A percentile compares a stretch with the other conserved stretches of the same genome.
phyloP scores from a whole-genome alignment of 2,329 filamentous ascomycete species.

The Aspergillus persii region DNA sequence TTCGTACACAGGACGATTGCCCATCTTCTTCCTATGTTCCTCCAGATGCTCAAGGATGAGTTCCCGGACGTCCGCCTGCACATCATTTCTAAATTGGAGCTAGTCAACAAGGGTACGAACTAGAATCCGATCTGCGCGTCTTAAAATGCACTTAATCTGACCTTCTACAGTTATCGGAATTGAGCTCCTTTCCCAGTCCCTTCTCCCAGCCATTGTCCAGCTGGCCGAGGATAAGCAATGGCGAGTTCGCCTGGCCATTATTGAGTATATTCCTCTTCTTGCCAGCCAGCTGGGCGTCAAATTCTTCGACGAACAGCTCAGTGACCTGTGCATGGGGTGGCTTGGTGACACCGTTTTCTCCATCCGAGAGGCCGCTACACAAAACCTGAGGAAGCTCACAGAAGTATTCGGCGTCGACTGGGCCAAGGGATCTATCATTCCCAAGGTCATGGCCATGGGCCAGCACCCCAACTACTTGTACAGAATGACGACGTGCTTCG shows the following conservation, averaged over 20 bases:
- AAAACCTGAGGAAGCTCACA: constrained; percentile 96
- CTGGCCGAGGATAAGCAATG: constrained; percentile 99
- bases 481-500: constrained; percentile 99
- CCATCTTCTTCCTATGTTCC: constrained; percentile 96
- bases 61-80: constrained; percentile 97
- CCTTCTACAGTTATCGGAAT: constrained; percentile 79
- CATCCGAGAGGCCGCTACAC: constrained; percentile 93
- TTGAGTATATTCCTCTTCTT: constrained; percentile 96
- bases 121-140: neutral
- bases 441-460: constrained; percentile 98
- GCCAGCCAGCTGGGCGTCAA: constrained; percentile 93
- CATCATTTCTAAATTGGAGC: constrained; percentile 99
- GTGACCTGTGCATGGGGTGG: constrained; percentile 96
- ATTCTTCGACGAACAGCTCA: constrained; percentile 98
- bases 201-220: constrained; percentile 95
- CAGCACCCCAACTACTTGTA: constrained; percentile 98
- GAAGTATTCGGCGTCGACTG: constrained; percentile 98
- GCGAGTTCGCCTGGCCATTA: constrained; percentile 95
- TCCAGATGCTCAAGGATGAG: constrained; percentile 99
- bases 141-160: neutral
- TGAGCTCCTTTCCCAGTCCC: constrained; percentile 90
- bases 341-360: constrained; percentile 98
- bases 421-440: constrained; percentile 95
- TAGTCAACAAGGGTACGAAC: constrained; percentile 83
- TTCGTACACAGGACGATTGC: constrained; percentile 73